Conservation (phyloP, 805 yeast species). For the Metschnikowia vanudenii region DNA sequence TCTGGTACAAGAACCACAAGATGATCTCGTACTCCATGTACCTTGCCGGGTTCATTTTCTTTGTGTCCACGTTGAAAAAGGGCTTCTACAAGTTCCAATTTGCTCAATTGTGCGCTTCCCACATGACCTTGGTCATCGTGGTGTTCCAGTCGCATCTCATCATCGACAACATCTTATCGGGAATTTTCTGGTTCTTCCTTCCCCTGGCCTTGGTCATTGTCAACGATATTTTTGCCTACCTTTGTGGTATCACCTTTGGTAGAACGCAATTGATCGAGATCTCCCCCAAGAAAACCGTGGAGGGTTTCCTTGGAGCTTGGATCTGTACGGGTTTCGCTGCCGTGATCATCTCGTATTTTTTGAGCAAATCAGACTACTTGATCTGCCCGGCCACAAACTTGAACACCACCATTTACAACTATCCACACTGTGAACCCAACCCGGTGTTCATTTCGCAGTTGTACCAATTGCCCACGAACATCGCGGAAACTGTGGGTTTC, state of each 20-base stretch:
- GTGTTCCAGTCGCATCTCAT: slow-evolving; percentile 94
- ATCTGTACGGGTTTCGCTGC: slow-evolving; percentile 81
- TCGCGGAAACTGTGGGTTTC: slow-evolving; percentile 47
- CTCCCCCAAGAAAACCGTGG: slow-evolving; percentile 96
- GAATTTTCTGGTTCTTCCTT: slow-evolving; percentile 89
- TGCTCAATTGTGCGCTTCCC: slow-evolving; percentile 89
- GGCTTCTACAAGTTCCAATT: slow-evolving; percentile 91
- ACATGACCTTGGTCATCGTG: slow-evolving; percentile 86
- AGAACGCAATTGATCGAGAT: slow-evolving; percentile 87
- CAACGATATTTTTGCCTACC: slow-evolving; percentile 93
- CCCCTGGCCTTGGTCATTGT: slow-evolving; percentile 91
- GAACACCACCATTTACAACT: slow-evolving; percentile 59
- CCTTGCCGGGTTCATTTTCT: slow-evolving; percentile 83
- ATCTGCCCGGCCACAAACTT: slow-evolving; percentile 82
- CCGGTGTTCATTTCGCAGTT: slow-evolving; percentile 85
- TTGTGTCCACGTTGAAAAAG: slow-evolving; percentile 84
- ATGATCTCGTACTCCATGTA: slow-evolving; percentile 82
- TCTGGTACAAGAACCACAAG: slow-evolving; percentile 74
- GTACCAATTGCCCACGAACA: slow-evolving; percentile 68
- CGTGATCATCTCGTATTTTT: slow-evolving; percentile 58
- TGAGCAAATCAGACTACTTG: slow-evolving; percentile 68
- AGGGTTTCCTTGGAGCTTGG: slow-evolving; percentile 98
- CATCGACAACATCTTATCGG: slow-evolving; percentile 83
- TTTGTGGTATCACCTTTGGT: slow-evolving; percentile 97
- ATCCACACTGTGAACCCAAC: slow-evolving; percentile 74